A percentile compares a stretch with the other conserved stretches of the same genome.
phyloP scores from a whole-genome alignment of 2,329 filamentous ascomycete genomes.

The Amesomyces nigricolor region DNA sequence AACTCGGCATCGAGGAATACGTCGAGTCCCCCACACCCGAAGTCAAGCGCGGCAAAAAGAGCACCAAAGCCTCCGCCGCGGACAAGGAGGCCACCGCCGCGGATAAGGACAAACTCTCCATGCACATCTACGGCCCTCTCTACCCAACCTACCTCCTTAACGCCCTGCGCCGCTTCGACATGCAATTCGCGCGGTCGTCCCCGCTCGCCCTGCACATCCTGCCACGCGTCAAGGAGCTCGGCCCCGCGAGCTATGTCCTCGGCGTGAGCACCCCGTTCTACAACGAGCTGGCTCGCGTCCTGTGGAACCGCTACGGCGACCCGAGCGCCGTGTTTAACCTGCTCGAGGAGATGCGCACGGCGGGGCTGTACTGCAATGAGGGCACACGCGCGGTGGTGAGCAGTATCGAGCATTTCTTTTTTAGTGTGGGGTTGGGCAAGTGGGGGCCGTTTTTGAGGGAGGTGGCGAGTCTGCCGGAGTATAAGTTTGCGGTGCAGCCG shows the following conservation, averaged over 20 bases:
- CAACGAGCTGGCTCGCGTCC: slow-evolving; percentile 56
- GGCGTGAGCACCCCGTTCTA: slow-evolving; percentile 66
- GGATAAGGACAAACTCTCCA: slow-evolving; percentile 33
- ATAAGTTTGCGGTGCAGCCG: slow-evolving; percentile 28
- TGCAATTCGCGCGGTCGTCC: slow-evolving; percentile 53
- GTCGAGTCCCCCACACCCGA: slow-evolving; percentile 7
- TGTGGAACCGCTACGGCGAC: slow-evolving; percentile 58
- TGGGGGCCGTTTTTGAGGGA: slow-evolving; percentile 29
- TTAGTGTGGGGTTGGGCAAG: slow-evolving; percentile 12
- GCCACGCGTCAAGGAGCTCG: slow-evolving; percentile 61
- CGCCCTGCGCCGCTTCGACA: slow-evolving; percentile 52
- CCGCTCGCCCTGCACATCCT: slow-evolving; percentile 55
- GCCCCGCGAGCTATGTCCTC: slow-evolving; percentile 64
- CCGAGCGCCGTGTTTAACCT: slow-evolving; percentile 48
- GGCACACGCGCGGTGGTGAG: slow-evolving; percentile 39
- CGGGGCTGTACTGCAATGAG: slow-evolving; percentile 53
- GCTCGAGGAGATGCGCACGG: slow-evolving; percentile 60
- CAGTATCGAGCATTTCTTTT: slow-evolving; percentile 29
- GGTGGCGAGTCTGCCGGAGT: slow-evolving; percentile 36
- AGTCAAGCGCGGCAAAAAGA: slow-evolving; percentile 2
- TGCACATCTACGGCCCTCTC: slow-evolving; percentile 57
- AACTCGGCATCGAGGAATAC: slow-evolving; percentile 46
- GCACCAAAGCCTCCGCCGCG: neutral
- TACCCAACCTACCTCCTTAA: slow-evolving; percentile 57
- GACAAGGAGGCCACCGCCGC: slow-evolving; percentile 14